phyloP scores from a whole-genome alignment of 306 rosid genomes.

The Malus sieversii region DNA sequence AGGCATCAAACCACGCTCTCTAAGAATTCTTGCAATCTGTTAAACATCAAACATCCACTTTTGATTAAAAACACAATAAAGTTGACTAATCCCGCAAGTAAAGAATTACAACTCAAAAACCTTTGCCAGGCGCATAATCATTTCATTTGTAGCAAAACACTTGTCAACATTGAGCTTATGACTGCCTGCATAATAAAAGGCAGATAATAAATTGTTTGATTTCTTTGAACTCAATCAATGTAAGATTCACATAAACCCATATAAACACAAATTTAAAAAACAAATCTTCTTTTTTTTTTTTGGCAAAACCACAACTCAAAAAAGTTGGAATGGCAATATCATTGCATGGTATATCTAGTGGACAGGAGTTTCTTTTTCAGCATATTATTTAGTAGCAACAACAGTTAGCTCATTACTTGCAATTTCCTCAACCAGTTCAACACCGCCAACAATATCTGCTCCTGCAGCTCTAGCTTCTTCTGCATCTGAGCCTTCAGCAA shows the following conservation, averaged over 20 bases:
- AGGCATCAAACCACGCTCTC: slow-evolving; percentile 93
- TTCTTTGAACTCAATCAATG: not conserved
- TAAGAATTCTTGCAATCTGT: slow-evolving; percentile 90
- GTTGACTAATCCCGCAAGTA: slow-evolving; percentile 7
- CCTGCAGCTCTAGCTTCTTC: slow-evolving; percentile 98
- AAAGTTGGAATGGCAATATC: not conserved
- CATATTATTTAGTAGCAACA: not conserved
- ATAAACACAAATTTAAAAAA: not conserved
- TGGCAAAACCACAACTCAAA: not conserved
- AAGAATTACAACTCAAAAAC: slow-evolving; percentile 31
- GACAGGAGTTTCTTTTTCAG: not conserved
- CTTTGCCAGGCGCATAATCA: slow-evolving; percentile 92
- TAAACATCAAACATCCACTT: slow-evolving; percentile 1
- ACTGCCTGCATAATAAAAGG: slow-evolving; percentile 48
- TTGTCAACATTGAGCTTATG: slow-evolving; percentile 85
- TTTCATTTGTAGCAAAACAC: slow-evolving; percentile 95
- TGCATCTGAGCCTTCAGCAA: slow-evolving; percentile 96
- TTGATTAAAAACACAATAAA: slow-evolving; percentile 14
- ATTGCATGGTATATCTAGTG: not conserved
- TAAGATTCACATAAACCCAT: not conserved
- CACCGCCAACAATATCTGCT: slow-evolving; percentile 97
- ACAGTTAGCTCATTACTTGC: slow-evolving; percentile 58
- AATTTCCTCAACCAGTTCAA: slow-evolving; percentile 85
- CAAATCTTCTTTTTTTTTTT: not conserved
- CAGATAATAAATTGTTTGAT: not conserved